Conservation (phyloP, 2,329 filamentous ascomycete species). For the Fusarium zealandicum region DNA sequence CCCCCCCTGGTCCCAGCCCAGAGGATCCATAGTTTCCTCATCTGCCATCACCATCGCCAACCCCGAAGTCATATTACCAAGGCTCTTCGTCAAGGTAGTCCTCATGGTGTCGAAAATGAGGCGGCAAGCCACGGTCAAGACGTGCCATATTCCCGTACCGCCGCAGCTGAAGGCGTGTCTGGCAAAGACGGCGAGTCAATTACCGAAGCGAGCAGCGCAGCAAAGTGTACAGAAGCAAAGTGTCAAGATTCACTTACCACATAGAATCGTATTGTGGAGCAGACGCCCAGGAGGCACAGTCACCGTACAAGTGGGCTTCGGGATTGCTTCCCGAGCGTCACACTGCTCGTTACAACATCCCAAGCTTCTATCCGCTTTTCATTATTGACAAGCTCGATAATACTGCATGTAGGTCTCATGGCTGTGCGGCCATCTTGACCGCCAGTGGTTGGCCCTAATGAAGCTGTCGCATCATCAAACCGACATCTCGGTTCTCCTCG, state of each 20-base stretch:
- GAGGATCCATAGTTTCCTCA: neutral
- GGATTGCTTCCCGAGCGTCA: neutral
- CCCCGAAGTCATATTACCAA: neutral
- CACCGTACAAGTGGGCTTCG: slow-evolving; percentile 2
- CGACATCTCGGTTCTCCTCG: slow-evolving; percentile 2
- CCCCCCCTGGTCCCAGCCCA: slow-evolving; percentile 2
- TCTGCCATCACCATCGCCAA: neutral
- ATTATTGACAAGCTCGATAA: neutral
- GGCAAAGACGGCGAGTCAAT: neutral
- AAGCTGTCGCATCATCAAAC: slow-evolving; percentile 2
- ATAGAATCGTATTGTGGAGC: slow-evolving; percentile 9
- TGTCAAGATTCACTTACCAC: slow-evolving; percentile 5
- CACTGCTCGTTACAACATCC: neutral
- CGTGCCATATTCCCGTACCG: neutral
- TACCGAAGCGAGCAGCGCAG: neutral
- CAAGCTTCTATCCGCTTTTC: neutral
- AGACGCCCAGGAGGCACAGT: slow-evolving; percentile 8
- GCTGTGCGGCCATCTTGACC: neutral
- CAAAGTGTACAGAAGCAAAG: slow-evolving; percentile 1
- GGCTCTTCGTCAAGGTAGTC: neutral
- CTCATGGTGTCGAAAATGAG: neutral
- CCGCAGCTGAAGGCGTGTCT: neutral
- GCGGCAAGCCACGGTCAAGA: neutral
- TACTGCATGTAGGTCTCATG: neutral
- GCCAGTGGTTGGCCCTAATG: neutral